Evolutionary conservation across 2,329 filamentous ascomycete species (phyloP).

Genomic region (Alternaria hordeiaustralica): DNA sequence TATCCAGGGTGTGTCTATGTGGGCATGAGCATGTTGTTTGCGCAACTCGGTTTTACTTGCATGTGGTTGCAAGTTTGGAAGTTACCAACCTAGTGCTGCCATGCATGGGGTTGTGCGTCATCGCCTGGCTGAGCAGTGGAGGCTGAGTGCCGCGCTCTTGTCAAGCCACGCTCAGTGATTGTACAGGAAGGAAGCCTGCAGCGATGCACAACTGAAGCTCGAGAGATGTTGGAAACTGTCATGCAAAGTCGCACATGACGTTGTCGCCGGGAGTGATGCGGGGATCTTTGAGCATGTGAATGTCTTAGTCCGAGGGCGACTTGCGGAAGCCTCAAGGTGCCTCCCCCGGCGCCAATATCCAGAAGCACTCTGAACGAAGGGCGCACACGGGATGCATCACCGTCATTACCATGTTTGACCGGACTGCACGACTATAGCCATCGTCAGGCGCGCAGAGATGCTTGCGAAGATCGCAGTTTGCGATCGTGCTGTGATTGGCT

Average conservation of each 20-base stretch:
- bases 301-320: conserved; percentile 24
- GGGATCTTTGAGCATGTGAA: conserved; percentile 38
- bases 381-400: background rate
- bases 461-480: conserved; percentile 22
- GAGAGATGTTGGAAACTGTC: background rate
- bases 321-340: conserved; percentile 12
- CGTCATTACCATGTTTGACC: background rate
- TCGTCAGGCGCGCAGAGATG: background rate
- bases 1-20: conserved; percentile 51
- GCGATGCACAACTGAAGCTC: background rate
- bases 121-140: conserved; percentile 35
- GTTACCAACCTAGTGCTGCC: conserved; percentile 51
- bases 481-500: conserved; percentile 44
- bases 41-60: conserved; percentile 7
- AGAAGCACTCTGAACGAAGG: background rate
- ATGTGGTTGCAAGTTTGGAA: conserved; percentile 18
- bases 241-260: conserved; percentile 20
- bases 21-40: conserved; percentile 37
- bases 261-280: conserved; percentile 21
- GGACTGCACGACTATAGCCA: background rate
- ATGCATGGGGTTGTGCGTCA: conserved; percentile 50
- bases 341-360: background rate
- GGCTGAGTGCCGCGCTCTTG: conserved; percentile 27
- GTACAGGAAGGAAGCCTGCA: background rate
- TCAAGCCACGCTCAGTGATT: conserved; percentile 18